phyloP scores from a whole-genome alignment of 2,329 filamentous ascomycete genomes.

The Hysterium pulicare region DNA sequence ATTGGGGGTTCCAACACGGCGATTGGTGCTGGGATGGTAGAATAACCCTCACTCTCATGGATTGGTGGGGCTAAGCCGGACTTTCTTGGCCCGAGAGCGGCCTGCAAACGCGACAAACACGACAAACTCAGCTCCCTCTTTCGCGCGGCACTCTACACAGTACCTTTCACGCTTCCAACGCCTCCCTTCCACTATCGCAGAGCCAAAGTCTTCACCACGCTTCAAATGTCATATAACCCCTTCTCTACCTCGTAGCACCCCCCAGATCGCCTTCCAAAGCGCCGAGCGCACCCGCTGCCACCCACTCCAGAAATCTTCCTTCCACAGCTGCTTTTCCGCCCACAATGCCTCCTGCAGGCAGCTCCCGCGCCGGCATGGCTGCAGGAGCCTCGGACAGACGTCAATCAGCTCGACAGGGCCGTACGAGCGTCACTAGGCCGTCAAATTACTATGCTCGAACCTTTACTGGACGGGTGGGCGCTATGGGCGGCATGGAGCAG shows the following conservation, averaged over 20 bases:
- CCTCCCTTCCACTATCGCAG: too few species aligned
- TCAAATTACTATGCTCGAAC: constrained; percentile 52
- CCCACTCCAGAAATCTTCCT: neutral
- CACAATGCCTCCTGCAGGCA: constrained; percentile 33
- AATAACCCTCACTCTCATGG: neutral
- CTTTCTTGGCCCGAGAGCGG: too few species aligned
- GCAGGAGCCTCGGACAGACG: constrained; percentile 24
- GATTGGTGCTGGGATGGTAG: neutral
- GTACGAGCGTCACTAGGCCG: constrained; percentile 44
- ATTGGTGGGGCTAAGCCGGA: too few species aligned
- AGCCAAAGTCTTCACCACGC: too few species aligned
- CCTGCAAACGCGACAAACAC: too few species aligned
- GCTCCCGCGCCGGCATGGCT: constrained; percentile 24
- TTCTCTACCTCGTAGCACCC: neutral
- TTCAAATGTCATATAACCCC: neutral
- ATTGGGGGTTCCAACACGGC: too few species aligned
- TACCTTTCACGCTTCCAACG: too few species aligned
- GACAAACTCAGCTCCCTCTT: too few species aligned
- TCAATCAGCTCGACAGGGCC: constrained; percentile 46
- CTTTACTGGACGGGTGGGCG: constrained; percentile 37
- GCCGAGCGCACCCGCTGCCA: neutral
- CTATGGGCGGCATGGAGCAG: constrained; percentile 35
- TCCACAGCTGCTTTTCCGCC: neutral
- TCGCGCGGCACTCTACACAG: too few species aligned
- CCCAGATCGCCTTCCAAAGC: neutral